Evolutionary conservation across 164 flowering plant genomes (phyloP).

Genomic region (Vitis vinifera): DNA sequence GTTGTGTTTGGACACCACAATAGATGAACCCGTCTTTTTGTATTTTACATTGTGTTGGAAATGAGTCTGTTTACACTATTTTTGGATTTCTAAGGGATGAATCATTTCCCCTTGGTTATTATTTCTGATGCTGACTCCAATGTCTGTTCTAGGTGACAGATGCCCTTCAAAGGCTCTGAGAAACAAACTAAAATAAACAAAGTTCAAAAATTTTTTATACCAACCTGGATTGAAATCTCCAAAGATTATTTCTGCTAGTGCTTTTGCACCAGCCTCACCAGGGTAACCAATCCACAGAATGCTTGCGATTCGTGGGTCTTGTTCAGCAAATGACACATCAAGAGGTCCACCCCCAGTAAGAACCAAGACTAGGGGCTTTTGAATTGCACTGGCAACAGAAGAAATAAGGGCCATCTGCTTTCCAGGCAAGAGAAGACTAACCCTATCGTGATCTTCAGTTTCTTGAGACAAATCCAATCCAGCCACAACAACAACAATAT

Average conservation of each 20-base stretch:
- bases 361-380: constrained; percentile 66
- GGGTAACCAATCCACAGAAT: constrained; percentile 96
- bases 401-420: constrained; percentile 72
- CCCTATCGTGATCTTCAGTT: constrained; percentile 82
- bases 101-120: not conserved
- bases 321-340: constrained; percentile 75
- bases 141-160: too few relatives aligned
- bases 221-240: constrained; percentile 87
- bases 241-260: constrained; percentile 77
- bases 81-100: not conserved
- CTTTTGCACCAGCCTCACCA: constrained; percentile 86
- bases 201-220: constrained; percentile 14
- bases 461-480: constrained; percentile 87
- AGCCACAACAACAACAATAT: constrained; percentile 62
- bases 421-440: constrained; percentile 83
- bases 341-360: constrained; percentile 93
- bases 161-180: too few relatives aligned
- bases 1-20: not conserved
- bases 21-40: not conserved
- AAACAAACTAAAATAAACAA: not conserved
- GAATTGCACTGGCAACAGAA: constrained; percentile 54
- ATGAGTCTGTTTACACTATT: not conserved
- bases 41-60: not conserved
- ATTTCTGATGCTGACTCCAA: not conserved
- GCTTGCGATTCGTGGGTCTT: constrained; percentile 60